Conservation (phyloP, 371 early-diverging fungal genomes). For the Actinomucor elegans region DNA sequence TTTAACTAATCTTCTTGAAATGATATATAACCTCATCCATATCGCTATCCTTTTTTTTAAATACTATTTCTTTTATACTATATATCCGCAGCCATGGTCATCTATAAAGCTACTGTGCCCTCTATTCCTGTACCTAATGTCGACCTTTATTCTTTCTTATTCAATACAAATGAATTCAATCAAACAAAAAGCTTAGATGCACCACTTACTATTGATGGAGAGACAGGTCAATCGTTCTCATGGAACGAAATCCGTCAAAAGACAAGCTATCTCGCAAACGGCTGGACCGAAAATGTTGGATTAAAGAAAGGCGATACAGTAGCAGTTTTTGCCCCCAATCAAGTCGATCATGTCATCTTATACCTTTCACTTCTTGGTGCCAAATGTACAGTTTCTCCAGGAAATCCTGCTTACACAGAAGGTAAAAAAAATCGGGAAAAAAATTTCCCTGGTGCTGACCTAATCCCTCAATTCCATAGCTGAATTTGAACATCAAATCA, state of each 20-base stretch:
- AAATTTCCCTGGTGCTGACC: not conserved
- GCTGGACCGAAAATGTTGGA: slow-evolving; percentile 46
- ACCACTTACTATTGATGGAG: slow-evolving; percentile 61
- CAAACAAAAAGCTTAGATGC: slow-evolving; percentile 32
- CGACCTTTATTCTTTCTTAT: slow-evolving; percentile 70
- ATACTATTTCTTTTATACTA: not conserved
- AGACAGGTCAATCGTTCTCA: slow-evolving; percentile 52
- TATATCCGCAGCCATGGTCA: slow-evolving; percentile 21
- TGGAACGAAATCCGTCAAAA: slow-evolving; percentile 49
- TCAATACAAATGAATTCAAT: slow-evolving; percentile 35
- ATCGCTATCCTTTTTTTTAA: not conserved
- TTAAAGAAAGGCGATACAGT: slow-evolving; percentile 72
- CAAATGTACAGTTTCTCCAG: slow-evolving; percentile 38
- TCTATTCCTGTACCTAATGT: slow-evolving; percentile 57
- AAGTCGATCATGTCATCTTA: slow-evolving; percentile 39
- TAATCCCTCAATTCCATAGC: not conserved
- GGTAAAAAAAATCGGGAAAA: slow-evolving; percentile 15
- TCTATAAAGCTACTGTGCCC: slow-evolving; percentile 27
- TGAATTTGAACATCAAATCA: slow-evolving; percentile 27
- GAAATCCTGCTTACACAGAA: slow-evolving; percentile 47
- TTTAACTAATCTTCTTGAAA: slow-evolving; percentile 2
- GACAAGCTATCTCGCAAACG: slow-evolving; percentile 13
- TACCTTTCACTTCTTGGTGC: slow-evolving; percentile 46
- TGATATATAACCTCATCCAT: not conserved
- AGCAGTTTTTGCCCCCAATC: slow-evolving; percentile 73